A percentile compares a stretch with the other conserved stretches of the same genome.
Evolutionary conservation across 2,329 filamentous ascomycete genomes (phyloP).

Genomic region (Aureobasidium sp.): DNA sequence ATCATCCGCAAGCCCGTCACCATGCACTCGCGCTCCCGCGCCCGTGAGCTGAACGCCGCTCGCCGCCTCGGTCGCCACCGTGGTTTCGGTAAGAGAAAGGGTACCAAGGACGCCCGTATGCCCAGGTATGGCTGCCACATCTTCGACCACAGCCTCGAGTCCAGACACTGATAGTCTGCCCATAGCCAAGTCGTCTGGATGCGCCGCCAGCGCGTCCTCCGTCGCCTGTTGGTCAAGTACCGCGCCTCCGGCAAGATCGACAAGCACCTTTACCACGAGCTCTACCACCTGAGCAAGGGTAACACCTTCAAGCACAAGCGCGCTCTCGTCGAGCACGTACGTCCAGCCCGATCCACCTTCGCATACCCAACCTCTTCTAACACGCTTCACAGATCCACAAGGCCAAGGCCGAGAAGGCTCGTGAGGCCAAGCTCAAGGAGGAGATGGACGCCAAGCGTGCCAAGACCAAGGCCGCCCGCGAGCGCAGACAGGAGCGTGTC

Average conservation of each 20-base stretch:
- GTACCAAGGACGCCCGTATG: constrained; percentile 99
- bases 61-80: constrained; percentile 95
- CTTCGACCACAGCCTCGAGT: not conserved
- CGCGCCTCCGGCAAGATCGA: constrained; percentile 99
- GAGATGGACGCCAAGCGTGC: constrained; percentile 80
- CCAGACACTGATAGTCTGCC: constrained; percentile 27
- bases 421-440: constrained; percentile 93
- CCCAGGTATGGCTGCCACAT: constrained; percentile 62
- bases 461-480: constrained; percentile 99
- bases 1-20: constrained; percentile 99
- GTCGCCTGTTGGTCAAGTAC: constrained; percentile 99
- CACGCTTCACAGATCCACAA: constrained; percentile 75
- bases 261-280: constrained; percentile 99
- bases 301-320: constrained; percentile 99
- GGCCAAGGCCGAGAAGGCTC: constrained; percentile 98
- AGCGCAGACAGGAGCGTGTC: constrained; percentile 92
- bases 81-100: constrained; percentile 99
- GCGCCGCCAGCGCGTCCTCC: constrained; percentile 98
- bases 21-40: constrained; percentile 97
- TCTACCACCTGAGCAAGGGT: constrained; percentile 99
- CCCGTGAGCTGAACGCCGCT: constrained; percentile 89
- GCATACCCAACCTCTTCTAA: constrained; percentile 17
- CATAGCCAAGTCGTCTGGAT: constrained; percentile 95
- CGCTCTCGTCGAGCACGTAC: constrained; percentile 98
- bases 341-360: constrained; percentile 42